phyloP scores from a whole-genome alignment of 1,284 basidiomycete genomes.

The Sporisorium graminicola region DNA sequence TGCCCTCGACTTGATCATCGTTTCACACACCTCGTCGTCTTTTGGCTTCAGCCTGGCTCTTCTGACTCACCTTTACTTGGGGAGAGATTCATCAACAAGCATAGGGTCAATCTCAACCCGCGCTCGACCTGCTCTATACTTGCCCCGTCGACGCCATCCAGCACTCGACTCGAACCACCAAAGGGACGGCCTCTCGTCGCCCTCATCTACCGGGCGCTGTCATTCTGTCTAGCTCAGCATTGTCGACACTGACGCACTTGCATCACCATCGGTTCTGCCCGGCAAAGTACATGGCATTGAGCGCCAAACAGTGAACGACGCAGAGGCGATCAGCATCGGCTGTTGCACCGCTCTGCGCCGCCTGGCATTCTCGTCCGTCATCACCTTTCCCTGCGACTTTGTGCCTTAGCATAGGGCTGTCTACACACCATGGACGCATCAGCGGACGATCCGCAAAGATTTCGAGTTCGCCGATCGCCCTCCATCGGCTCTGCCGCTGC shows the following conservation, averaged over 20 bases:
- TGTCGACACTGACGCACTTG: background rate
- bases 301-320: constrained; percentile 6
- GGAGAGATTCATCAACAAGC: background rate
- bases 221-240: background rate
- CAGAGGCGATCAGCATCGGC: constrained; percentile 34
- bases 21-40: background rate
- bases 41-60: background rate
- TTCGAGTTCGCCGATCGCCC: constrained; percentile 42
- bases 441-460: constrained; percentile 44
- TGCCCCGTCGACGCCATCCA: background rate
- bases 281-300: constrained; percentile 13
- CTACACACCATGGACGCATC: constrained; percentile 41
- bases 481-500: constrained; percentile 41
- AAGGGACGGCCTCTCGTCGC: background rate
- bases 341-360: constrained; percentile 28
- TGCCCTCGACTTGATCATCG: background rate
- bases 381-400: background rate
- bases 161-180: background rate
- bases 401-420: too few species aligned
- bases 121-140: background rate
- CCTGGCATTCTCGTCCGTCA: background rate
- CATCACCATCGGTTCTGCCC: background rate
- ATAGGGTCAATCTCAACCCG: background rate
- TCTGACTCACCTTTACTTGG: background rate
- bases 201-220: background rate